Evolutionary conservation across 169 alveolate species (phyloP).

Genomic region (Ichthyophthirius multifiliis): DNA sequence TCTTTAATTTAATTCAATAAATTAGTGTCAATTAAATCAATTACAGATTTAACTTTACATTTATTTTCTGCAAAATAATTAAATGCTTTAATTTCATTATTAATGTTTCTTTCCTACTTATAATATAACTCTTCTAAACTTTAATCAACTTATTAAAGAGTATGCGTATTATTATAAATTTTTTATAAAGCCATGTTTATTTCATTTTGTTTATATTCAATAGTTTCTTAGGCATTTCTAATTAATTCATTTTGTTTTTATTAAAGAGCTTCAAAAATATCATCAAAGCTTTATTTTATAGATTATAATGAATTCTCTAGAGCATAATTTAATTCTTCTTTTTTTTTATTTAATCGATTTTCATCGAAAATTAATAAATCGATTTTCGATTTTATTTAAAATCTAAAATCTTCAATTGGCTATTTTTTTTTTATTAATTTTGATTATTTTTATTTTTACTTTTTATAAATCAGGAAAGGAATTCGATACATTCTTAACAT

Average conservation of each 20-base stretch:
- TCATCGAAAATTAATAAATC: not conserved
- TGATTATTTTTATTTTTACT: not conserved
- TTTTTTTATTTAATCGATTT: not conserved
- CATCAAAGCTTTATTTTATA: not conserved
- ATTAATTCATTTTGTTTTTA: not conserved
- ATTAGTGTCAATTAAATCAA: not conserved
- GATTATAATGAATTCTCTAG: not conserved
- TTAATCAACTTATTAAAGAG: not conserved
- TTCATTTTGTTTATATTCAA: not conserved
- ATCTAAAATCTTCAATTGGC: not conserved
- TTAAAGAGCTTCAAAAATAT: not conserved
- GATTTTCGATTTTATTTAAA: not conserved
- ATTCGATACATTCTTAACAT: not conserved
- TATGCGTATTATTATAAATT: not conserved
- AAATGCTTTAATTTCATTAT: constrained; percentile 2
- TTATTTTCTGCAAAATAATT: not conserved
- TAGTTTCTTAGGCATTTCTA: not conserved
- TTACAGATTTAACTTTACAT: not conserved
- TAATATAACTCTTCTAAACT: not conserved
- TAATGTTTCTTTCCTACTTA: not conserved
- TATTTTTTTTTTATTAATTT: not conserved
- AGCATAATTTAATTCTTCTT: not conserved
- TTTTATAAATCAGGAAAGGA: not conserved
- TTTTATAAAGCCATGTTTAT: not conserved
- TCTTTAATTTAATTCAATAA: not conserved